Evolutionary conservation across 306 rosid species (phyloP).

Genomic region (Ammopiptanthus mongolicus): DNA sequence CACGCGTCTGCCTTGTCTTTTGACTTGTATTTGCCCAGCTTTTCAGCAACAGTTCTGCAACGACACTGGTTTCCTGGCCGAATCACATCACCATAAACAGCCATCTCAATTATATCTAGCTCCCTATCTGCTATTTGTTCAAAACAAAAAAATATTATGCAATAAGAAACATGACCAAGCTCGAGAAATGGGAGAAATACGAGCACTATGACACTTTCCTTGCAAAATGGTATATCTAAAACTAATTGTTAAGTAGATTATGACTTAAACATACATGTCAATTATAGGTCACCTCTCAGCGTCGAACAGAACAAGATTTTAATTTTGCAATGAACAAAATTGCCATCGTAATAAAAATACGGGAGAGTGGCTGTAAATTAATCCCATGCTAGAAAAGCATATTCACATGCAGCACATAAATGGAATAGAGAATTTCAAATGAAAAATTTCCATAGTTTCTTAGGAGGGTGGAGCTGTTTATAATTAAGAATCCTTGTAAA

Average conservation of each 20-base stretch:
- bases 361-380: neutral
- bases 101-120: constrained; percentile 94
- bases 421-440: neutral
- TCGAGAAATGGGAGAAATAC: neutral
- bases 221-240: neutral
- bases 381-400: neutral
- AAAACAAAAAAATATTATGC: neutral
- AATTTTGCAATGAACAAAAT: neutral
- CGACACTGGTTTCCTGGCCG: constrained; percentile 92
- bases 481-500: neutral
- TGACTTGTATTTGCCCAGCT: constrained; percentile 75
- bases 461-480: neutral
- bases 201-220: neutral
- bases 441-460: neutral
- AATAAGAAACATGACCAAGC: neutral
- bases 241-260: neutral
- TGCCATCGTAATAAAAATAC: neutral
- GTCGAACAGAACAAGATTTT: neutral
- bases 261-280: neutral
- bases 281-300: neutral
- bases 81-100: constrained; percentile 88
- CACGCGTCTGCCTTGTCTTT: constrained; percentile 63
- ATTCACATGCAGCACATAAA: neutral
- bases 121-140: constrained; percentile 65
- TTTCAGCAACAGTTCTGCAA: constrained; percentile 80